A percentile compares a stretch with the other conserved stretches of the same genome.
These are phyloP conservation scores for Ilyonectria mors-panacis DNA, from an alignment of 2,329 filamentous ascomycete genomes.

Conservation along the genomic window DNA sequence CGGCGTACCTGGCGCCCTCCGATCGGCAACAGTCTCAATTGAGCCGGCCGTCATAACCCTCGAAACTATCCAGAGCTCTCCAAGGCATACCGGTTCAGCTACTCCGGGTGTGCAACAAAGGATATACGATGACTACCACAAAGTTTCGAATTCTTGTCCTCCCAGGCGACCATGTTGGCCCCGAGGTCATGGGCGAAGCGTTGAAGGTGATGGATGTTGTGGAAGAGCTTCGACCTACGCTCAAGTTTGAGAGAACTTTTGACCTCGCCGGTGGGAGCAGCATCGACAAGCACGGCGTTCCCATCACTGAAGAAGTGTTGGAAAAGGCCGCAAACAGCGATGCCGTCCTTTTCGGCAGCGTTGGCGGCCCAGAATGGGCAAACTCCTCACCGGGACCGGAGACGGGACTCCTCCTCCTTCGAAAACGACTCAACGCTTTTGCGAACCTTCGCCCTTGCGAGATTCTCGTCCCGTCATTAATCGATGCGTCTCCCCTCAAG, in stretches of 20 bases:
- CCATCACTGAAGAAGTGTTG: conserved; percentile 60
- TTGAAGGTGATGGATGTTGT: conserved; percentile 62
- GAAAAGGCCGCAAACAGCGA: conserved; percentile 57
- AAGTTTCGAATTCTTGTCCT: conserved; percentile 58
- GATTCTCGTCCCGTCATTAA: conserved; percentile 58
- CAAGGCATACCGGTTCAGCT: background rate
- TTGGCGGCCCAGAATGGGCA: conserved; percentile 65
- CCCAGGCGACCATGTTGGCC: conserved; percentile 63
- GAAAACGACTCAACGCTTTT: conserved; percentile 61
- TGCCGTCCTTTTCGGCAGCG: conserved; percentile 63
- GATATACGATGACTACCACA: conserved; percentile 19
- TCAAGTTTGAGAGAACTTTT: conserved; percentile 49
- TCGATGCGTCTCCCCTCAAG: conserved; percentile 61
- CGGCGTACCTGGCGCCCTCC: background rate
- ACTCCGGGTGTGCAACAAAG: background rate
- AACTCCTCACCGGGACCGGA: conserved; percentile 59
- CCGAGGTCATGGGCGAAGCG: conserved; percentile 62
- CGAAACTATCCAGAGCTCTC: conserved; percentile 2
- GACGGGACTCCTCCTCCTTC: conserved; percentile 59
- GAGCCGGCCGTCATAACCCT: background rate
- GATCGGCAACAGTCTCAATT: background rate
- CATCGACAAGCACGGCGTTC: conserved; percentile 60
- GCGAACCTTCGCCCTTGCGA: conserved; percentile 66
- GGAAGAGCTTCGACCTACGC: conserved; percentile 48
- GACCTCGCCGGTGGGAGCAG: conserved; percentile 55